phyloP scores from a whole-genome alignment of 2,329 filamentous ascomycete species.

The Sarocladium brachiariae region DNA sequence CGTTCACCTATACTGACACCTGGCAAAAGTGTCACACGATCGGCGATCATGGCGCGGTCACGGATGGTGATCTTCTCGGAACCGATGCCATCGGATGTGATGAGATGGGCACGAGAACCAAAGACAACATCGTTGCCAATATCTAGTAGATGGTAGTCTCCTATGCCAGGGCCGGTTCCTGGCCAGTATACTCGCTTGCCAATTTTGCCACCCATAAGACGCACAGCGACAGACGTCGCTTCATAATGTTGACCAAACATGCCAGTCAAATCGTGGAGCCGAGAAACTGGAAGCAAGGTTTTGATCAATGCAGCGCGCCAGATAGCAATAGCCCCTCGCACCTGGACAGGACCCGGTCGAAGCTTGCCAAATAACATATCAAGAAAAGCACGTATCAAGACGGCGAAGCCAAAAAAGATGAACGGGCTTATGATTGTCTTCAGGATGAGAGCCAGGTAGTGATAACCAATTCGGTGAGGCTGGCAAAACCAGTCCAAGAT shows the following conservation, averaged over 20 bases:
- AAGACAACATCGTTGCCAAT: constrained; percentile 55
- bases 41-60: constrained; percentile 48
- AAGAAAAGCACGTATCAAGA: constrained; percentile 32
- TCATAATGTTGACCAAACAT: constrained; percentile 51
- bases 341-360: constrained; percentile 22
- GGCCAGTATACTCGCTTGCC: constrained; percentile 51
- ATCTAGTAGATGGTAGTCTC: constrained; percentile 48
- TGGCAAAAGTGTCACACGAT: constrained; percentile 45
- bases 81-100: constrained; percentile 45
- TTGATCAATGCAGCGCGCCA: constrained; percentile 39
- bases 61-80: constrained; percentile 39
- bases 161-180: constrained; percentile 44
- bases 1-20: constrained; percentile 41
- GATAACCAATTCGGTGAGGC: constrained; percentile 38
- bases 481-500: constrained; percentile 44
- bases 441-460: constrained; percentile 40
- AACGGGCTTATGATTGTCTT: constrained; percentile 34
- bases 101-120: constrained; percentile 45
- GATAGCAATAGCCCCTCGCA: constrained; percentile 28
- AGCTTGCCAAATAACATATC: constrained; percentile 33
- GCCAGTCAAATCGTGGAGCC: constrained; percentile 40
- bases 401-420: constrained; percentile 35
- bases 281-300: constrained; percentile 34
- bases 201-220: constrained; percentile 44
- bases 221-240: constrained; percentile 41